Evolutionary conservation across 805 yeast species (phyloP), one percentile per base, ranked within the genome.

Genomic region (Hanseniaspora lindneri): DNA sequence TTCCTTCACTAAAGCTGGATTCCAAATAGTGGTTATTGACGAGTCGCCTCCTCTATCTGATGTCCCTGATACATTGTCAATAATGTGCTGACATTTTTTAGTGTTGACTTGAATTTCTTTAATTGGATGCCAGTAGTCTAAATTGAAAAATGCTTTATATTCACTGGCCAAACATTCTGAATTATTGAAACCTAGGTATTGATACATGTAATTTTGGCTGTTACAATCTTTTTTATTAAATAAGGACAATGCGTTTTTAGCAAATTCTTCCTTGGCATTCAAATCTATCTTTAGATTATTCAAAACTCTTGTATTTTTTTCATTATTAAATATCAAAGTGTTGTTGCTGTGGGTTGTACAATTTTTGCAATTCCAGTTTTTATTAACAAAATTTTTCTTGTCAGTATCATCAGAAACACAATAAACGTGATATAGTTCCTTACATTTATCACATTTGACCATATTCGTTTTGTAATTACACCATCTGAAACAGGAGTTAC

Each of bases 401-500:
- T 34, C 28, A 20, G 37, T 23, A 3, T 17, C 14, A 23, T 44
- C 42, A 14, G 37, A 21, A 9, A 43, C 21, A 58, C 97, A 88
- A 32, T 77, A 68, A 76, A 87, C 75, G 65, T 88, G 97, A 55
- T 78, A 85, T 51, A 69, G 69, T 16, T 73, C 70, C 11, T 70
- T 69, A 61, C 97, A 88, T 44, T 73, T 80, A n/a, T 83, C 82
- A 65, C 97, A 88, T 53, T 71, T 73, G 6, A 88, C 78, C 1
- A 88, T 77, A 55, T 84, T 92, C 14, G 73, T 67, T 17, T 44
- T 37, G 0, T 79, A 64, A 2, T 79, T 71, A 54, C 95, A 82
- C 96, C 97, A 86, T 58, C 81, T 84, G n/a, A 70, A 72, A 66
- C 97, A 86, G 37, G 73, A 70, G 30, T 74, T 78, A 63, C 96